Conservation (phyloP, 1,284 basidiomycete genomes). For the Bjerkandera adusta region DNA sequence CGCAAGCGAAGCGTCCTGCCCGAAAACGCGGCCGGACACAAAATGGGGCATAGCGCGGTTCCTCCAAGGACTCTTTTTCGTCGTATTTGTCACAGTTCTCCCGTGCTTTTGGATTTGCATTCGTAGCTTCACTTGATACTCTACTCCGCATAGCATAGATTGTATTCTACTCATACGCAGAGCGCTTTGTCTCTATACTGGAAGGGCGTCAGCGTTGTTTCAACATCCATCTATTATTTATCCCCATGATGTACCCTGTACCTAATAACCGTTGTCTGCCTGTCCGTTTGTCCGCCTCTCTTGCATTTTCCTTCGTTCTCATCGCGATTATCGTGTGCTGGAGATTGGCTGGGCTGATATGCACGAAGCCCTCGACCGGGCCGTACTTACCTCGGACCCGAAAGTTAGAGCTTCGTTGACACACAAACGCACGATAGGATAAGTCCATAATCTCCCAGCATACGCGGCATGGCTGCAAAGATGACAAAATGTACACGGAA, state of each 20-base stretch:
- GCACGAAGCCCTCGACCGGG: neutral
- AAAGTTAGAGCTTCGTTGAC: too few species aligned
- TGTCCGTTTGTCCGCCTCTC: too few species aligned
- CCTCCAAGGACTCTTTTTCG: slow-evolving; percentile 22
- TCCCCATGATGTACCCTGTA: slow-evolving; percentile 35
- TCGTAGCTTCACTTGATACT: slow-evolving; percentile 28
- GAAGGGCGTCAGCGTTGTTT: slow-evolving; percentile 25
- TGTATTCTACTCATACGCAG: slow-evolving; percentile 38
- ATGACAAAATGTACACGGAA: slow-evolving; percentile 3
- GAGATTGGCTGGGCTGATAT: too few species aligned
- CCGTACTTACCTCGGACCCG: too few species aligned
- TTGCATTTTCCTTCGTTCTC: too few species aligned
- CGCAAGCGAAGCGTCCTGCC: slow-evolving; percentile 44
- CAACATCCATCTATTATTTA: slow-evolving; percentile 31
- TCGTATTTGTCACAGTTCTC: slow-evolving; percentile 29
- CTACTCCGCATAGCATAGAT: slow-evolving; percentile 43
- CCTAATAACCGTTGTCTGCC: slow-evolving; percentile 27
- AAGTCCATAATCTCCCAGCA: too few species aligned
- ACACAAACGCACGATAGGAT: too few species aligned
- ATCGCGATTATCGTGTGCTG: too few species aligned
- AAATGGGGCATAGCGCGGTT: slow-evolving; percentile 32
- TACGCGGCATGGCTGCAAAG: slow-evolving; percentile 12
- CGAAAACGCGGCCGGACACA: slow-evolving; percentile 49
- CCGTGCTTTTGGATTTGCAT: slow-evolving; percentile 29
- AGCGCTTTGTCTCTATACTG: slow-evolving; percentile 17